Evolutionary conservation across 129 eudicot genomes (phyloP).

Genomic region (Dittrichia graveolens): DNA sequence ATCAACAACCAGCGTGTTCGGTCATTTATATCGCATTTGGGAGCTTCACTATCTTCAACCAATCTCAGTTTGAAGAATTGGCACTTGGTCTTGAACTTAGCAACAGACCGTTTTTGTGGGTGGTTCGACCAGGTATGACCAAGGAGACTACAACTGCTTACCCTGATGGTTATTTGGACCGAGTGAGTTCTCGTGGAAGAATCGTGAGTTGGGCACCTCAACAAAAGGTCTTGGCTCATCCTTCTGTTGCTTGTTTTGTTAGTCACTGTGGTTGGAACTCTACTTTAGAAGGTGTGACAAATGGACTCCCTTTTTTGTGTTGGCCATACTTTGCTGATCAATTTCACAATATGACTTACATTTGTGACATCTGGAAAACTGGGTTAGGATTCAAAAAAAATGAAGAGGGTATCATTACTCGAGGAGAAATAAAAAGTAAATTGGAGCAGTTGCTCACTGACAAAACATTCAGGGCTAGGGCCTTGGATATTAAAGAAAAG

Average conservation of each 20-base stretch:
- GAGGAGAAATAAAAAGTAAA: constrained; percentile 46
- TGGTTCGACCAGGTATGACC: constrained; percentile 49
- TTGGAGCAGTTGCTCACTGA: constrained; percentile 42
- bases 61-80: constrained; percentile 50
- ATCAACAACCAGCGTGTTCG: constrained; percentile 42
- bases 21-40: constrained; percentile 67
- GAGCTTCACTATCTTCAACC: constrained; percentile 51
- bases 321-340: constrained; percentile 87
- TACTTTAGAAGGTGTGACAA: constrained; percentile 60
- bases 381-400: constrained; percentile 54
- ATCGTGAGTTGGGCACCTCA: constrained; percentile 77
- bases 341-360: constrained; percentile 49
- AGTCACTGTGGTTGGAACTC: constrained; percentile 89
- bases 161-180: constrained; percentile 47
- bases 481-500: constrained; percentile 40
- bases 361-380: constrained; percentile 57
- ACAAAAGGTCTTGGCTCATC: constrained; percentile 53
- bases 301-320: constrained; percentile 70
- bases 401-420: constrained; percentile 45
- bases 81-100: constrained; percentile 66
- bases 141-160: constrained; percentile 16
- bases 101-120: constrained; percentile 60
- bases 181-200: constrained; percentile 42
- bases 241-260: constrained; percentile 63
- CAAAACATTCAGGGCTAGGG: constrained; percentile 33